phyloP scores from a whole-genome alignment of 208 protist species.

The Acanthamoeba triangularis region DNA sequence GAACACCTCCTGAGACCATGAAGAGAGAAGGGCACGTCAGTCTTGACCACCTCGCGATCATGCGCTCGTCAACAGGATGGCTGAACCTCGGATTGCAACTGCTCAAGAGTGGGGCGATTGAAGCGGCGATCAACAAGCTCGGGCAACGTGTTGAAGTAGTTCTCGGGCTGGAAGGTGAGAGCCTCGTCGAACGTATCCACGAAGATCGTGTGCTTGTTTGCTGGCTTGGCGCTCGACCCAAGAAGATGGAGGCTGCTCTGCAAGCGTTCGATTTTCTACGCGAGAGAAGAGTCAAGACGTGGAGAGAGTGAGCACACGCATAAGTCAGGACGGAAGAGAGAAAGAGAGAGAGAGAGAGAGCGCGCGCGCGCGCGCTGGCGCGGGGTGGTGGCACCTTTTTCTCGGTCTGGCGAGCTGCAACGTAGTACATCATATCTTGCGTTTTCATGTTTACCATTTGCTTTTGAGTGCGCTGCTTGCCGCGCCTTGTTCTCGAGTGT shows the following conservation, averaged over 20 bases:
- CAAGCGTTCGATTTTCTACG: conserved; percentile 74
- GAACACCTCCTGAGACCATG: not conserved
- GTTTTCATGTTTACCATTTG: conserved; percentile 78
- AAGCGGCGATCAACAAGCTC: conserved; percentile 63
- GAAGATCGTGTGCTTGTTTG: conserved; percentile 83
- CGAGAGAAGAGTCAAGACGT: too few relatives aligned
- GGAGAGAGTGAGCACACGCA: too few relatives aligned
- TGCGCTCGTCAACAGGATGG: not conserved
- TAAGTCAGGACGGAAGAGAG: too few relatives aligned
- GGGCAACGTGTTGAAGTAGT: conserved; percentile 79
- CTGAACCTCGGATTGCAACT: conserved; percentile 12
- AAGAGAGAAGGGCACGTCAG: not conserved
- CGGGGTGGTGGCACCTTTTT: not conserved
- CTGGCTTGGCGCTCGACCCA: not conserved
- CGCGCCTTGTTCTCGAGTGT: not conserved
- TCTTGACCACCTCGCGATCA: not conserved
- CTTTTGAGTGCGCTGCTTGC: conserved; percentile 14
- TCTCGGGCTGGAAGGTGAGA: conserved; percentile 34
- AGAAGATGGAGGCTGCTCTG: conserved; percentile 74
- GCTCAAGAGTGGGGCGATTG: conserved; percentile 45
- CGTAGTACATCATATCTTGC: conserved; percentile 75
- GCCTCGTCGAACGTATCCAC: conserved; percentile 77
- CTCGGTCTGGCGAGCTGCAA: conserved; percentile 39
- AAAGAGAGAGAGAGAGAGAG: not conserved
- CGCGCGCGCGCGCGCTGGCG: too few relatives aligned